These are phyloP conservation scores for Boletus tomentosulus DNA, from an alignment of 768 basidiomycete genomes.

Conservation along the genomic window DNA sequence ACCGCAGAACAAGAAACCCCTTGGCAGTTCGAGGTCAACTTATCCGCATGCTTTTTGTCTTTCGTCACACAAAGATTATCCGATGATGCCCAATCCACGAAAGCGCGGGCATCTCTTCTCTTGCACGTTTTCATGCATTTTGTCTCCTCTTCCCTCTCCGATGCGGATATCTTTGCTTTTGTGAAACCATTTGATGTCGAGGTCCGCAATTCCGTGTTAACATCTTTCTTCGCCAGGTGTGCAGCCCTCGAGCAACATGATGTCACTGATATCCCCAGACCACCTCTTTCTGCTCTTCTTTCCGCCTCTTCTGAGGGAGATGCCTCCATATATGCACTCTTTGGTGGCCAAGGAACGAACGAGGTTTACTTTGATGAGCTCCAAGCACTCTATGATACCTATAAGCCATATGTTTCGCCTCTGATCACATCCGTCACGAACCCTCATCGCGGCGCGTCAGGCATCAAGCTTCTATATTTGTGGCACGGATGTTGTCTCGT, in stretches of 20 bases:
- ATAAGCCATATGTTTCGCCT: slow-evolving; percentile 77
- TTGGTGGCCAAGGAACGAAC: slow-evolving; percentile 97
- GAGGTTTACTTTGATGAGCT: slow-evolving; percentile 98
- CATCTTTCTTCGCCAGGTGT: slow-evolving; percentile 76
- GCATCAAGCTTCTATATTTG: slow-evolving; percentile 63
- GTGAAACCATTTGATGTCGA: slow-evolving; percentile 71
- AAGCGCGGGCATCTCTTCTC: slow-evolving; percentile 62
- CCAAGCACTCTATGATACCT: slow-evolving; percentile 85
- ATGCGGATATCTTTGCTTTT: slow-evolving; percentile 78
- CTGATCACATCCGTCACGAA: slow-evolving; percentile 63
- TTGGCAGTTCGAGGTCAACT: slow-evolving; percentile 66
- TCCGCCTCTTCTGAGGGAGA: slow-evolving; percentile 55
- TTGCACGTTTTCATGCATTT: slow-evolving; percentile 75
- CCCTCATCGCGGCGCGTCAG: slow-evolving; percentile 60
- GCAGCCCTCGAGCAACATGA: slow-evolving; percentile 60
- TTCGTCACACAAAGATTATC: slow-evolving; percentile 66
- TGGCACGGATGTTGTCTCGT: slow-evolving; percentile 77
- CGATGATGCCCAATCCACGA: slow-evolving; percentile 47
- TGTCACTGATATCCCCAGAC: slow-evolving; percentile 50
- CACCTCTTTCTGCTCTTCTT: slow-evolving; percentile 66
- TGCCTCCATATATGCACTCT: slow-evolving; percentile 83
- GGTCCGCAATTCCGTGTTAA: slow-evolving; percentile 69
- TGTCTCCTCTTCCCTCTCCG: slow-evolving; percentile 64
- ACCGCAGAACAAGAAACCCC: slow-evolving; percentile 49
- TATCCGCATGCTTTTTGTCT: slow-evolving; percentile 78